Evolutionary conservation across 805 yeast genomes (phyloP).

Genomic region (Spencermartinsiella europaea): DNA sequence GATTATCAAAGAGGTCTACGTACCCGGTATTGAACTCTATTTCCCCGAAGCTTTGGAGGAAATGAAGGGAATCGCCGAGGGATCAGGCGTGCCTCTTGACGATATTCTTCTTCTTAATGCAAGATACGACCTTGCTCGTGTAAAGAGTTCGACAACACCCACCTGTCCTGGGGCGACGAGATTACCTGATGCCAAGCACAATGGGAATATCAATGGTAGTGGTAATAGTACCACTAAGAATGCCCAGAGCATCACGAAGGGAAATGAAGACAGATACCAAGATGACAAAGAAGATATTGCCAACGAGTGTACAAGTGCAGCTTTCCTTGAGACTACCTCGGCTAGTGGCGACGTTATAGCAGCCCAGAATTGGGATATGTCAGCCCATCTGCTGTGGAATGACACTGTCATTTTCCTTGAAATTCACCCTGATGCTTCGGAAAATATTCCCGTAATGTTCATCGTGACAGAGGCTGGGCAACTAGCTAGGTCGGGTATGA

Average conservation of each 20-base stretch:
- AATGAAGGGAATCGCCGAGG: constrained; percentile 6
- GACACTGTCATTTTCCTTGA: constrained; percentile 6
- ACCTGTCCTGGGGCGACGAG: constrained; percentile 3
- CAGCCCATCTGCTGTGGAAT: constrained; percentile 4
- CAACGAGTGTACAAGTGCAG: constrained; percentile 7
- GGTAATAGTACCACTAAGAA: background rate
- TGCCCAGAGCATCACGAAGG: background rate
- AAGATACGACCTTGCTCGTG: constrained; percentile 6
- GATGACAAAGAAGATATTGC: constrained; percentile 5
- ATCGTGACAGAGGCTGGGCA: constrained; percentile 7
- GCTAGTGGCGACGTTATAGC: background rate
- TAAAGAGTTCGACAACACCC: constrained; percentile 1
- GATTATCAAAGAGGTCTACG: constrained; percentile 2
- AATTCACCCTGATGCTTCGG: constrained; percentile 3
- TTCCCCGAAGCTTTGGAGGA: constrained; percentile 7
- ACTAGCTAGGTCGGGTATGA: constrained; percentile 7
- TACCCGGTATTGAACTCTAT: constrained; percentile 1
- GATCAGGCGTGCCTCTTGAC: constrained; percentile 4
- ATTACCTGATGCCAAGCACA: too few species aligned
- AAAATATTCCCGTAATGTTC: constrained; percentile 5
- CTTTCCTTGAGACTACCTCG: background rate
- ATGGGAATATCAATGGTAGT: too few species aligned
- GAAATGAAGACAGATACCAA: background rate
- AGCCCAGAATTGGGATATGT: constrained; percentile 10
- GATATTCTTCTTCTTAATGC: constrained; percentile 7